A percentile compares a stretch with the other conserved stretches of the same genome.
phyloP scores from a whole-genome alignment of 306 rosid species.

The Gillenia trifoliata region DNA sequence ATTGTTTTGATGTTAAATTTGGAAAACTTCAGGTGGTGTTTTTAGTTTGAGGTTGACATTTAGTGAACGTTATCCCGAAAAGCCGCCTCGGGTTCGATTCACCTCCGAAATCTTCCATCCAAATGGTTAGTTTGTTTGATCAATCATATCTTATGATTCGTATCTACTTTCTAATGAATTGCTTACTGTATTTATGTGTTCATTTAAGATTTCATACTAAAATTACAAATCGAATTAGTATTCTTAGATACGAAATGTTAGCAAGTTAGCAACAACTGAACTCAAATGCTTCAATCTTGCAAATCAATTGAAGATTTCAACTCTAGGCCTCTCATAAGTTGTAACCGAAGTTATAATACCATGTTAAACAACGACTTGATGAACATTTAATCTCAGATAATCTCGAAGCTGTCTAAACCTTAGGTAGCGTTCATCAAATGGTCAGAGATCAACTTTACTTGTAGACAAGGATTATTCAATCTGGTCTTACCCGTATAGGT shows the following conservation, averaged over 20 bases:
- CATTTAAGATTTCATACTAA: neutral
- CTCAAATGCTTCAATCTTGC: neutral
- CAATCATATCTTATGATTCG: neutral
- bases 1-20: neutral
- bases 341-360: neutral
- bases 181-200: neutral
- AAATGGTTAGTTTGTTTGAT: constrained; percentile 19
- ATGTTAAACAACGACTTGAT: neutral
- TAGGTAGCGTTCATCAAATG: neutral
- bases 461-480: neutral
- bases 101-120: constrained; percentile 29
- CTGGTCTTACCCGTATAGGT: neutral
- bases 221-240: neutral
- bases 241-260: neutral
- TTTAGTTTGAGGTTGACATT: constrained; percentile 30
- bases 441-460: neutral
- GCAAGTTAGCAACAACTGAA: neutral
- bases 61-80: constrained; percentile 23
- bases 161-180: neutral
- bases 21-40: constrained; percentile 21
- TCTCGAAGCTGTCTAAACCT: neutral
- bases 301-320: neutral
- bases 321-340: neutral
- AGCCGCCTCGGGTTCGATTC: constrained; percentile 30
- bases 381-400: neutral